A percentile compares a stretch with the other conserved stretches of the same genome.
These are phyloP conservation scores for Picea glauca DNA, from an alignment of 75 land plant genomes.

Conservation along the genomic window DNA sequence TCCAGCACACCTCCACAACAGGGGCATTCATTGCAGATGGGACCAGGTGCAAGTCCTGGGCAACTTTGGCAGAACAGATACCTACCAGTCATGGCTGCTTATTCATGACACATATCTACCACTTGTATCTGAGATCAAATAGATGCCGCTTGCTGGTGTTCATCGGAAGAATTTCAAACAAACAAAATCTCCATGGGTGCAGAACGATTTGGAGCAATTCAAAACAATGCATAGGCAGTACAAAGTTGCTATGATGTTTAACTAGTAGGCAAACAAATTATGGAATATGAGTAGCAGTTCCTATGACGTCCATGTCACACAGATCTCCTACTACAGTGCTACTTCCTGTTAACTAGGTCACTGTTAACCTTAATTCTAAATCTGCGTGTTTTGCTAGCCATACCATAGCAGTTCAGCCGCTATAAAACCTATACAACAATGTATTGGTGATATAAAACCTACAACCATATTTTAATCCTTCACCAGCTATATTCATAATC, in stretches of 20 bases:
- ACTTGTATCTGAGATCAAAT: too few relatives aligned
- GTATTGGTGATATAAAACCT: not conserved
- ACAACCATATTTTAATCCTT: not conserved
- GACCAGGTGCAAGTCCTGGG: too few relatives aligned
- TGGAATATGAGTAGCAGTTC: not conserved
- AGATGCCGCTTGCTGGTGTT: too few relatives aligned
- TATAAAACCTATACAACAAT: not conserved
- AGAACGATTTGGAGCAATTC: not conserved
- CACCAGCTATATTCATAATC: not conserved
- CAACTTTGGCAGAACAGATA: too few relatives aligned
- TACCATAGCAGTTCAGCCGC: not conserved
- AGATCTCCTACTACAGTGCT: not conserved
- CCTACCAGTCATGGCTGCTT: too few relatives aligned
- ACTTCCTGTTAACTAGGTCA: not conserved
- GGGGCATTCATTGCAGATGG: too few relatives aligned
- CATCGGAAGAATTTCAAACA: too few relatives aligned
- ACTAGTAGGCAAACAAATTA: not conserved
- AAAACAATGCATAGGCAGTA: not conserved
- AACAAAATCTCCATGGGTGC: not conserved
- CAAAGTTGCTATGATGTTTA: not conserved
- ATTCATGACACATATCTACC: too few relatives aligned
- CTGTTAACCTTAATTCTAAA: not conserved
- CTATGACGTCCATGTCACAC: not conserved
- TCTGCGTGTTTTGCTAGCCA: not conserved
- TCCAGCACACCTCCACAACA: too few relatives aligned